Evolutionary conservation across 306 rosid species (phyloP).

Genomic region (Citrullus colocynthis): DNA sequence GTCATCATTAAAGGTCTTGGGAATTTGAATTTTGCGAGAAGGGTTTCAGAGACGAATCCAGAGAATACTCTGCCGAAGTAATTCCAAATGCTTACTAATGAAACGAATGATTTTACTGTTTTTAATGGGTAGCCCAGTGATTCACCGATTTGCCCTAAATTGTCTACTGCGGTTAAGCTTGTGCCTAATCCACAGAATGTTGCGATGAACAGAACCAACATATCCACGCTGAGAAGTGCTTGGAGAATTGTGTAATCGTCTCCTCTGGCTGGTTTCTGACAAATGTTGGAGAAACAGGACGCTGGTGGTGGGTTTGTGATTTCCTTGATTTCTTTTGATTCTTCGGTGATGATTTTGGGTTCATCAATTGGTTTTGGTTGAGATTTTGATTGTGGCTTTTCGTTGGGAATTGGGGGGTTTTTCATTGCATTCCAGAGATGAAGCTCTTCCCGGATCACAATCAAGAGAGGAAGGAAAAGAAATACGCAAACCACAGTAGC

Average conservation of each 20-base stretch:
- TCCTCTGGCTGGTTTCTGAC: conserved; percentile 14
- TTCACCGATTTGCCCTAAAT: conserved; percentile 43
- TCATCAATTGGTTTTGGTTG: background rate
- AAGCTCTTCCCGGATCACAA: conserved; percentile 24
- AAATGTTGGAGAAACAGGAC: background rate
- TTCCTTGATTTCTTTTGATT: background rate
- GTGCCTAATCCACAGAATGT: conserved; percentile 29
- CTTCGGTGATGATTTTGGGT: background rate
- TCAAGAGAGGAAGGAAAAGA: conserved; percentile 19
- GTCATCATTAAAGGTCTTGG: conserved; percentile 36
- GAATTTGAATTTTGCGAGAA: conserved; percentile 17
- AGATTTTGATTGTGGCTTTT: background rate
- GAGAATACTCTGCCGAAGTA: conserved; percentile 37
- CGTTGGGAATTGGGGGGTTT: background rate
- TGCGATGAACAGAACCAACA: conserved; percentile 26
- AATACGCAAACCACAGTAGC: conserved; percentile 13
- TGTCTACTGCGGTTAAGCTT: conserved; percentile 35
- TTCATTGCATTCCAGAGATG: conserved; percentile 9
- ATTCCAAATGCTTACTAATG: conserved; percentile 42
- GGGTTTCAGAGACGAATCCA: conserved; percentile 31
- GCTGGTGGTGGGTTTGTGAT: background rate
- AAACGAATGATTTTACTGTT: conserved; percentile 21
- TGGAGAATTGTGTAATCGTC: conserved; percentile 40
- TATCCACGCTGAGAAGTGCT: conserved; percentile 28
- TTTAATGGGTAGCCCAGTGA: conserved; percentile 23